Evolutionary conservation across 2,329 filamentous ascomycete genomes (phyloP), one percentile per base, ranked within the genome.

Genomic region (Tolypocladium tundrense): DNA sequence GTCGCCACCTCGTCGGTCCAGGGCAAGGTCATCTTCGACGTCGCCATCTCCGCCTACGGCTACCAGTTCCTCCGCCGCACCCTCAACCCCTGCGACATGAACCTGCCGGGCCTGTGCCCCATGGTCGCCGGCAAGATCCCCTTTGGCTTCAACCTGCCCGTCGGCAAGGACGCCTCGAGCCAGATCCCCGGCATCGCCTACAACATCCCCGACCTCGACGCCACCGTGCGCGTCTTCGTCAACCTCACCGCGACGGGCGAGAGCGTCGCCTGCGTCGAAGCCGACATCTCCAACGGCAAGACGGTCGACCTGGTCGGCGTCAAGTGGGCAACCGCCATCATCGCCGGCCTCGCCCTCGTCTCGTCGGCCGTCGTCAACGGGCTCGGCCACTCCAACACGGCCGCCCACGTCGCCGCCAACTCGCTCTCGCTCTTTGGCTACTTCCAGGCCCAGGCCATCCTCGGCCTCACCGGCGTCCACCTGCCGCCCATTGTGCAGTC

Each of bases 361-460:
- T 88, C 91, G 10, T 96, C 93, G 50, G 93, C 91, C 61, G 82
- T 97, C 62, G 89, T 93, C 37, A 96, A 91, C 35, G 91, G 91
- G 39, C 78, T 97, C 5, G 93, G 93, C 13, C 91, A 97, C 73
- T 90, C 90, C 54, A 97, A 97, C 71, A 93, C 93, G 6, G 92
- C 93, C 53, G 91, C 93, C 55, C 93, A 97, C 73, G 90, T 97
- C 62, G 93, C 93, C 57, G 88, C 92, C 57, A 96, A 96, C 69
- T 91, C 93, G 4, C 82, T 97, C 61, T 94, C 92, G n/a, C 85
- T 97, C 37, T 96, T 96, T 70, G 85, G 88, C 60, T 97, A 94
- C 74, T 96, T 97, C 80, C 93, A 97, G 74, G 86, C 90, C 5
- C 92, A 96, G 73, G 92, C 93, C 33, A 91, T 97, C 73, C 80